A percentile compares a stretch with the other conserved stretches of the same genome.
These are phyloP conservation scores for Lentinus tigrinus DNA, from an alignment of 768 basidiomycete species.

Conservation along the genomic window DNA sequence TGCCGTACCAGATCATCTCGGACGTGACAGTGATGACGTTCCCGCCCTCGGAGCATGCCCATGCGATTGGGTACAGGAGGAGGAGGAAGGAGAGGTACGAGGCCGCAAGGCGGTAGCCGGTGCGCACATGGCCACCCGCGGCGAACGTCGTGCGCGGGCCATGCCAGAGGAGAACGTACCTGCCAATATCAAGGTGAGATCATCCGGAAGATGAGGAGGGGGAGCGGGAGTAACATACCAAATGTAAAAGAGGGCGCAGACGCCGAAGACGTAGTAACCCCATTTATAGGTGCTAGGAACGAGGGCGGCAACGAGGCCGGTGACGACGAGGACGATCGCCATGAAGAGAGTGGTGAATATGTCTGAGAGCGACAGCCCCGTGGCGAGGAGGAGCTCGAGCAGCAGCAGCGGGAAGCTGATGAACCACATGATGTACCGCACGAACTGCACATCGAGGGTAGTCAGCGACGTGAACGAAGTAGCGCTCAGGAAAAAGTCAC, in stretches of 20 bases:
- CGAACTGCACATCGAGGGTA: slow-evolving; percentile 37
- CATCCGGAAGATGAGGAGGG: not conserved
- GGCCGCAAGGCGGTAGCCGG: slow-evolving; percentile 35
- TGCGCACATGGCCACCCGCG: slow-evolving; percentile 22
- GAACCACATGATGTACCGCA: slow-evolving; percentile 52
- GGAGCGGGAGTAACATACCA: slow-evolving; percentile 17
- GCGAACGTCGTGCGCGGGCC: slow-evolving; percentile 27
- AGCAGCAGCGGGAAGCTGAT: slow-evolving; percentile 52
- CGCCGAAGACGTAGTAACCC: slow-evolving; percentile 48
- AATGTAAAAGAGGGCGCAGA: slow-evolving; percentile 42
- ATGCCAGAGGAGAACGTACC: slow-evolving; percentile 32
- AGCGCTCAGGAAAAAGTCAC: slow-evolving; percentile 5
- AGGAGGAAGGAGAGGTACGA: slow-evolving; percentile 51
- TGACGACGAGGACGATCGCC: slow-evolving; percentile 42
- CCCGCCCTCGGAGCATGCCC: slow-evolving; percentile 53
- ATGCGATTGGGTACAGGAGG: slow-evolving; percentile 56
- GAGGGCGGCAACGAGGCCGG: slow-evolving; percentile 47
- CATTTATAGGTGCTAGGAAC: slow-evolving; percentile 51
- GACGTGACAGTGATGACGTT: slow-evolving; percentile 48
- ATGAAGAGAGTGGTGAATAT: slow-evolving; percentile 47
- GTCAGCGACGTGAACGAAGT: slow-evolving; percentile 35
- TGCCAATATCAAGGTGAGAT: slow-evolving; percentile 11
- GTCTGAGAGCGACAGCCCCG: slow-evolving; percentile 44
- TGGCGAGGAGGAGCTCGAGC: slow-evolving; percentile 44
- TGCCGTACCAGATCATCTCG: slow-evolving; percentile 58